Percentiles rank a stretch among this genome's conserved stretches.
Conservation (phyloP, 1,284 basidiomycete genomes). For the Coniophora puteana region DNA sequence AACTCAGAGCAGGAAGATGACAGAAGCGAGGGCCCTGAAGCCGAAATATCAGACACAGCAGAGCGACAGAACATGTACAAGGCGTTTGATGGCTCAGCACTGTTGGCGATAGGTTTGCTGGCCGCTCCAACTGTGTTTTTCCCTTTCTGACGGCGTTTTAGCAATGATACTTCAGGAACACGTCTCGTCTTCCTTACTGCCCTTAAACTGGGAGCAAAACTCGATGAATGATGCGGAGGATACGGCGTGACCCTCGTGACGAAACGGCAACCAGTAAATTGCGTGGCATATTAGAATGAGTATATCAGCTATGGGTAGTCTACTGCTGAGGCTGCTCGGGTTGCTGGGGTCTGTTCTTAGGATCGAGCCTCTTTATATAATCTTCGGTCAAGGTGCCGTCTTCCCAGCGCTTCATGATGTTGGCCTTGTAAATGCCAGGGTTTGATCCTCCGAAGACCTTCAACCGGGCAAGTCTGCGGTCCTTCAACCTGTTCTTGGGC, state of each 20-base stretch:
- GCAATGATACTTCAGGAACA: constrained; percentile 70
- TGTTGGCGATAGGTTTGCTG: constrained; percentile 61
- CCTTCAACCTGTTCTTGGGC: constrained; percentile 92
- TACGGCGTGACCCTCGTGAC: neutral
- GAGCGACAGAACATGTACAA: constrained; percentile 64
- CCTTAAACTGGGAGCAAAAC: constrained; percentile 2
- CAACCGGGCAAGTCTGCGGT: constrained; percentile 79
- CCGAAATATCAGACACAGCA: constrained; percentile 16
- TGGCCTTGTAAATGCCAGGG: constrained; percentile 65
- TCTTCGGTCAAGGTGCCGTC: constrained; percentile 61
- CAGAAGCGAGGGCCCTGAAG: no score
- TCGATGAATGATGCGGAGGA: constrained; percentile 5
- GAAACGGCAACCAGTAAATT: no score
- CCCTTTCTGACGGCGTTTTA: constrained; percentile 23
- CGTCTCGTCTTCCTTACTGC: constrained; percentile 28
- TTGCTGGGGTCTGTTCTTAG: constrained; percentile 17
- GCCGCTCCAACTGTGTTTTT: constrained; percentile 3
- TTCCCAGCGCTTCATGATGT: constrained; percentile 73
- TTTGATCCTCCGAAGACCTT: constrained; percentile 80
- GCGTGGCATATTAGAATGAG: no score
- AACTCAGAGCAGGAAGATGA: constrained; percentile 8
- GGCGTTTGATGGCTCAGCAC: constrained; percentile 64
- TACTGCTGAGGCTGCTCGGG: constrained; percentile 19
- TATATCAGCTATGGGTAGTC: neutral
- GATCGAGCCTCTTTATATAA: constrained; percentile 36